Evolutionary conservation across 148 eudicot species (phyloP), one percentile per base, ranked within the genome.

Genomic region (Rhododendron ferrugineum): DNA sequence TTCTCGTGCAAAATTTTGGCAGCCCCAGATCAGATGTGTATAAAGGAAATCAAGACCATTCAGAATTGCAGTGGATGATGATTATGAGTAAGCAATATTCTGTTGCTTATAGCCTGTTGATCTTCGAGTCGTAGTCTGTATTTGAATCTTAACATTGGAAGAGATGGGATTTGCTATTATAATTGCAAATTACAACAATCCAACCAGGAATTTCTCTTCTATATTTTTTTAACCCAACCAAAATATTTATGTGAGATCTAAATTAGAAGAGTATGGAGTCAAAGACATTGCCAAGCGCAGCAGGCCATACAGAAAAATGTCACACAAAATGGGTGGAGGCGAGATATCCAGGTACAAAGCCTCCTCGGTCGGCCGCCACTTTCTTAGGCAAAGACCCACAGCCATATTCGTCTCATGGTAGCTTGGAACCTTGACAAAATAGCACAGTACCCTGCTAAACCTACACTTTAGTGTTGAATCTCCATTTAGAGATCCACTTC

Each of bases 371-470:
- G 14, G 32, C 70, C 0, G 32, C 30, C 30, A 26, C 72, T 64
- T 64, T 64, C 72, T 64, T 64, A n/a, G 13, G 32, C 72, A 64
- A 64, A 70, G 75, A 70, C 40, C 75, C 75, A 70, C 37, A 70
- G 37, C 20, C 37, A 70, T 70, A 70, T 70, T 66, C 5, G 9
- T 28, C 34, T 32, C 37, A 32, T 3, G 1, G 18, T 30, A 70
- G 37, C 36, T 15, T 74, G 16, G 16, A 49, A 30, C 42, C 47
- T 68, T 68, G 50, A 11, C 15, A 28, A 49, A 66, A 44, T 34
- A 86, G 52, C 47, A 80, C 60, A n/a, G 16, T 40, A 42, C 84
- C 26, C 79, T 73, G 84, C 62, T 37, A 16, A 54, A 28, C 70
- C 56, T 74, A 2, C 37, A 36, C 52, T 52, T 50, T 52, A 23